Base-by-base conservation (phyloP, 2,329 filamentous ascomycete genomes). In the Ceratocystis huliohia region DNA sequence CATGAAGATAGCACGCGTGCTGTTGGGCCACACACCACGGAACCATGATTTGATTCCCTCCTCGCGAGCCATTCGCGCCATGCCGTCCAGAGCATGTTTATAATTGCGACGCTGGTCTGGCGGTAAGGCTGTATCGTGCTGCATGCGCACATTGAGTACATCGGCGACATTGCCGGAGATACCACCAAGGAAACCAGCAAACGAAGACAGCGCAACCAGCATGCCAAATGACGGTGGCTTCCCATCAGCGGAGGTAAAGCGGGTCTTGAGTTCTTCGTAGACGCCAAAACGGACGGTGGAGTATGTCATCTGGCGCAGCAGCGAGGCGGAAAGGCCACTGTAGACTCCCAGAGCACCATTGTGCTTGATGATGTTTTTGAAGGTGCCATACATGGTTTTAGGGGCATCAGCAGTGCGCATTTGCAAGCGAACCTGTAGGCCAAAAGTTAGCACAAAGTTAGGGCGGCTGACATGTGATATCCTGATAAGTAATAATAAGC, bases 111-210 rank as follows among this genome's bases (percentile, higher is more conserved):
- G 85, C 73, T 95, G 79, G 4, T 82, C 81, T 0, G 78, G 72
- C 0, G 91, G 88, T 1, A 96, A 84, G 0, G 91, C 85, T 1
- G 89, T 87, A 73, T 87, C 94, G 77, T 96, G 90, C 78, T 99
- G 94, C 94, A 99, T 99, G 70, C 94, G 90, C 63, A 99, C 94
- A 76, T 99, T 99, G 73, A 96, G 81, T 44, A 99, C 91, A 75
- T 99, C 94, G 70, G 92, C 93, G 2, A 92, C 91, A 77, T 97
- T 99, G 70, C 94, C 94, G 5, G 88, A 89, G 61, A 97, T 78
- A 63, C 94, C 94, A 69, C 94, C 94, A 2, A 95, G 76, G 74
- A 96, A 89, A 64, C 94, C 94, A 6, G 94, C 93, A 33, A 85
- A 78, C 28, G 86, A 88, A 65, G 93, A 90, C 76, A 97, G 89